Evolutionary conservation across 306 rosid species (phyloP).

Genomic region (Prunus davidiana): DNA sequence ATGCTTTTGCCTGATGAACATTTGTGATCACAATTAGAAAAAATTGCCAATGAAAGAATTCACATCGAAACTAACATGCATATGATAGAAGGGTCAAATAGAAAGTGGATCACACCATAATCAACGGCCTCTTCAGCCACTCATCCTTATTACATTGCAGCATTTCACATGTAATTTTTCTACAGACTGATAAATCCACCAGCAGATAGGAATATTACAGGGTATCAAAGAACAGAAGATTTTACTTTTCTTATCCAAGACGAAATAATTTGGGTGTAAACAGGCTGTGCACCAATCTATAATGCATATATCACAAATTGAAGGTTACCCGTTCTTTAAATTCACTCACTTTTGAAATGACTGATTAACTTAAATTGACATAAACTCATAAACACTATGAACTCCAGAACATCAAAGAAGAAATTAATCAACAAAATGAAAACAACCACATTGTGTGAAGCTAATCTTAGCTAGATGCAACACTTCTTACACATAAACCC

Average conservation of each 20-base stretch:
- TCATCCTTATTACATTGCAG: neutral
- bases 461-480: neutral
- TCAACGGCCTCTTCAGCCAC: neutral
- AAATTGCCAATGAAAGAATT: neutral
- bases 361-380: neutral
- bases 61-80: neutral
- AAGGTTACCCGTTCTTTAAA: neutral
- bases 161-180: neutral
- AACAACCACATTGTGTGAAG: neutral
- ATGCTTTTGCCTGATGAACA: constrained; percentile 59
- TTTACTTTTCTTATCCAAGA: neutral
- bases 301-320: neutral
- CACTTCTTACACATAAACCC: neutral
- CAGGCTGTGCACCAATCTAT: neutral
- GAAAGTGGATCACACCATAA: neutral
- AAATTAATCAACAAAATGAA: neutral
- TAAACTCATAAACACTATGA: neutral
- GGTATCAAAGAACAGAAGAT: neutral
- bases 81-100: neutral
- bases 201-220: neutral
- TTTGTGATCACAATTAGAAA: constrained; percentile 2
- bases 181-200: neutral
- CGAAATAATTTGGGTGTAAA: neutral
- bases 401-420: neutral
- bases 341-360: neutral